Base-by-base conservation (phyloP, 257 asterid species). In the Handroanthus guayacan region DNA sequence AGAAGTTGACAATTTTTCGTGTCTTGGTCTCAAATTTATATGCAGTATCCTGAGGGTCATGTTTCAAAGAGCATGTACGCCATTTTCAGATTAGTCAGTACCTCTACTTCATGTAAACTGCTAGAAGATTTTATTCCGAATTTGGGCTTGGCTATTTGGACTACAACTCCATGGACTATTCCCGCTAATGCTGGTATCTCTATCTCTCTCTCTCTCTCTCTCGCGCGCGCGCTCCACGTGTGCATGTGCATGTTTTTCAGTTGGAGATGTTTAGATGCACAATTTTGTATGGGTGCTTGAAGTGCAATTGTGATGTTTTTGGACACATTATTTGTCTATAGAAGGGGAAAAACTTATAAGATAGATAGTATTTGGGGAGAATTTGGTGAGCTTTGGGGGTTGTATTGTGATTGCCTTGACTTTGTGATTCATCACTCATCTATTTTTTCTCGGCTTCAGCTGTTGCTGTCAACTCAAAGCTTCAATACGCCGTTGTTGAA, bases 81-180 rank as follows among this genome's bases (percentile, higher is more conserved):
- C 47, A 58, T 87, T 80, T 95, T 95, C 85, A 89, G 81, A 82
- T 72, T 95, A 84, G 86, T 84, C 71, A 78, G 86, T 81, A 79
- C 84, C 67, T 85, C 93, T 48, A 72, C 83, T 71, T 89, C 94
- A 6, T 78, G 80, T 80, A 83, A 87, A 71, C 54, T 78, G 71
- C 83, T 92, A 13, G 87, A 88, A 63, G 96, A 91, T 60, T 91
- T 85, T 78, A 75, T 80, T n/a, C 96, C 96, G 48, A 87, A 92
- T 82, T 72, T 95, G 89, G 80, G 87, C 76, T 81, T 95, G 86
- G 96, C 98, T 81, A 86, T 95, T 72, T 95, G 99, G 99, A 95
- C 99, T 71, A 95, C 98, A 51, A 95, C 99, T 63, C 99, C 99
- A 13, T 95, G 99, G 99, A 95, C 99, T 37, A 89, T 95, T 80